phyloP scores from a whole-genome alignment of 2,329 filamentous ascomycete genomes.

The Sarocladium strictum region DNA sequence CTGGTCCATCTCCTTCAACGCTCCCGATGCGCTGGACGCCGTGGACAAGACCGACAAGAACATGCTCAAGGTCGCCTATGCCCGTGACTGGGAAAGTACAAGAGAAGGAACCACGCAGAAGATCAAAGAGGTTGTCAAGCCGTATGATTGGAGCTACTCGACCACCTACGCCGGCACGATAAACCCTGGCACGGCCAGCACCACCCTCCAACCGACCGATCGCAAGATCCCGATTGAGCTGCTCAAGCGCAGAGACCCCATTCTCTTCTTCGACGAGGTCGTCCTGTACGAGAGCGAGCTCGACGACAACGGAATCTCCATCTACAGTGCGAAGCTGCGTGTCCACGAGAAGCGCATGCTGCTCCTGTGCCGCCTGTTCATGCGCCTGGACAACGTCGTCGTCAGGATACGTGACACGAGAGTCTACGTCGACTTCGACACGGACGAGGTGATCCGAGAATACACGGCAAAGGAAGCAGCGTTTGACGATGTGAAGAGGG shows the following conservation, averaged over 20 bases:
- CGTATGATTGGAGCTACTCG: slow-evolving; percentile 97
- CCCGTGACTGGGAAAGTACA: slow-evolving; percentile 69
- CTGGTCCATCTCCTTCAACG: slow-evolving; percentile 77
- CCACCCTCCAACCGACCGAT: slow-evolving; percentile 22
- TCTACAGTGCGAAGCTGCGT: slow-evolving; percentile 83
- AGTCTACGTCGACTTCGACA: slow-evolving; percentile 83
- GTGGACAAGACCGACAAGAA: slow-evolving; percentile 90
- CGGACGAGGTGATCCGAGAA: slow-evolving; percentile 75
- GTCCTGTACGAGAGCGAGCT: slow-evolving; percentile 96
- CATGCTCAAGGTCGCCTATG: slow-evolving; percentile 93
- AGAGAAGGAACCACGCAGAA: slow-evolving; percentile 73
- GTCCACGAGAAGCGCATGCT: slow-evolving; percentile 89
- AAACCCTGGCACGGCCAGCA: slow-evolving; percentile 20
- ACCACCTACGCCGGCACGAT: slow-evolving; percentile 78
- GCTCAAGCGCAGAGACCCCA: slow-evolving; percentile 83
- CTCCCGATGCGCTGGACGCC: slow-evolving; percentile 78
- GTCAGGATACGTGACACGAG: slow-evolving; percentile 84
- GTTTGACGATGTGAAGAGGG: slow-evolving; percentile 70
- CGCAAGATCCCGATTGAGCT: slow-evolving; percentile 74
- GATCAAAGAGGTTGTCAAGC: slow-evolving; percentile 90
- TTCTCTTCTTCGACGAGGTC: slow-evolving; percentile 94
- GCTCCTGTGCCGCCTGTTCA: slow-evolving; percentile 79
- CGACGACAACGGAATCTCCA: slow-evolving; percentile 91
- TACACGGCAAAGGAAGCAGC: slow-evolving; percentile 82
- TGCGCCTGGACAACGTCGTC: slow-evolving; percentile 87